phyloP scores from a whole-genome alignment of 2,329 filamentous ascomycete species.

The Aspergillus pseudoglaucus region DNA sequence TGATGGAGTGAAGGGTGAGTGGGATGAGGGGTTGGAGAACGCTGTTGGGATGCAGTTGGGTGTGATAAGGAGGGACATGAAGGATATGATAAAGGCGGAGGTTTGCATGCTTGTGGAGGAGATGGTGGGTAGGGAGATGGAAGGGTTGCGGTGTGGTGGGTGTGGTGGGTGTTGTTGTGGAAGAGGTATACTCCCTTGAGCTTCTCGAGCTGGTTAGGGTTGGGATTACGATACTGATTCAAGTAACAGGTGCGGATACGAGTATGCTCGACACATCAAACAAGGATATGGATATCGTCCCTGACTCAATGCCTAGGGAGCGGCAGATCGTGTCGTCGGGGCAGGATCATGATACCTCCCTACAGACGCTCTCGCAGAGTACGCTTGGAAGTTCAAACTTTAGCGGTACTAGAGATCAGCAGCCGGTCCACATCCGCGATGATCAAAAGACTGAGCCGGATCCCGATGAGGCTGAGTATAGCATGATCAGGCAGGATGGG shows the following conservation, averaged over 20 bases:
- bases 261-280: neutral
- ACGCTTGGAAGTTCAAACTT: constrained; percentile 7
- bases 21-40: neutral
- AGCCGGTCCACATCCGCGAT: neutral
- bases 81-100: neutral
- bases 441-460: neutral
- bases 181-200: no score
- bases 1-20: neutral
- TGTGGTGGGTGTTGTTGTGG: no score
- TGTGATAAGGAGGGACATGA: neutral
- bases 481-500: constrained; percentile 15
- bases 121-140: neutral
- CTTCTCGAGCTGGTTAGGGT: no score
- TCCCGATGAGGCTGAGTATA: neutral
- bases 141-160: neutral
- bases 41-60: neutral
- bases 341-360: neutral
- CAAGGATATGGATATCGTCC: constrained; percentile 5
- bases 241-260: no score
- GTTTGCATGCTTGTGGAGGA: neutral
- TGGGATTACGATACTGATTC: no score
- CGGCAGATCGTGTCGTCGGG: neutral
- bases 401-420: neutral
- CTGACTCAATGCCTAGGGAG: constrained; percentile 10
- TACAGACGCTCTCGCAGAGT: constrained; percentile 6